phyloP scores from a whole-genome alignment of 2,329 filamentous ascomycete species.

The Knufia petricola region DNA sequence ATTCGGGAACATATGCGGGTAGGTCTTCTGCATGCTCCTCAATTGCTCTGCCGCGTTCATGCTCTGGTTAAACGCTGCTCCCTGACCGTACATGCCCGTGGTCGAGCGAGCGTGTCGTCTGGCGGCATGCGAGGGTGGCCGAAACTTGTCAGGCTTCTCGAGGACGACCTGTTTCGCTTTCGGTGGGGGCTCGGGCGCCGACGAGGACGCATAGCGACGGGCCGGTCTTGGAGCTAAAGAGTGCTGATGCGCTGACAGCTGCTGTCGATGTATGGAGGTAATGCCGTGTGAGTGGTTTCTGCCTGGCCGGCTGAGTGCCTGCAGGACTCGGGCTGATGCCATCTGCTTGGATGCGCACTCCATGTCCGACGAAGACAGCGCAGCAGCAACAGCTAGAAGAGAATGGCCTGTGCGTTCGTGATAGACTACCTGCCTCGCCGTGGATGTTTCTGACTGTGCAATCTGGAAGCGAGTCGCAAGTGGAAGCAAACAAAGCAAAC shows the following conservation, averaged over 20 bases:
- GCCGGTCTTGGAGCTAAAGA: not conserved
- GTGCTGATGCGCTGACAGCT: not conserved
- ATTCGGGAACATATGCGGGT: conserved; percentile 83
- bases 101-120: conserved; percentile 49
- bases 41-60: conserved; percentile 52
- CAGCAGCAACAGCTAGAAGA: too few relatives aligned
- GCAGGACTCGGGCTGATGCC: not conserved
- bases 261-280: not conserved
- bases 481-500: conserved; percentile 1
- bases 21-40: conserved; percentile 59
- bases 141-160: conserved; percentile 80
- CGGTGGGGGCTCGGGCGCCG: not conserved
- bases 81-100: conserved; percentile 61
- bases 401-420: too few relatives aligned
- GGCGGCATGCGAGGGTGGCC: conserved; percentile 79
- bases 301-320: not conserved
- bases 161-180: conserved; percentile 56
- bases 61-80: conserved; percentile 41
- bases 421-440: too few relatives aligned
- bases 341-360: conserved; percentile 1
- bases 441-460: too few relatives aligned
- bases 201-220: conserved; percentile 4
- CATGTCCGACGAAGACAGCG: not conserved
- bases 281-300: not conserved
- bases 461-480: too few relatives aligned